Evolutionary conservation across 179 eudicot species (phyloP).

Genomic region (Gypsophila paniculata): DNA sequence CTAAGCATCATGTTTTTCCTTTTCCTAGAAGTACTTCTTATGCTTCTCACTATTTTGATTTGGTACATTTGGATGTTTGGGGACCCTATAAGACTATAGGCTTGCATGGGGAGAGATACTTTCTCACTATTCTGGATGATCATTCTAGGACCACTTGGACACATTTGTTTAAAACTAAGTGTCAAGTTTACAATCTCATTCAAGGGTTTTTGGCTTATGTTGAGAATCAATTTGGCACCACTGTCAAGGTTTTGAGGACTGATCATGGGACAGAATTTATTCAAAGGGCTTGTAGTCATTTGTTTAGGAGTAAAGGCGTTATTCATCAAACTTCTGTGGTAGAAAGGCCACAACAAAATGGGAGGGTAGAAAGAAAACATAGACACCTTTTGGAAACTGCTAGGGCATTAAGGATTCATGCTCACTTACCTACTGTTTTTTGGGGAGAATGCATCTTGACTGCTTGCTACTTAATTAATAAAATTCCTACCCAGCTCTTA

Average conservation of each 20-base stretch:
- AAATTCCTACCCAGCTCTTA: background rate
- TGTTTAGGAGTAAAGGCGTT: background rate
- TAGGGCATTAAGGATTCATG: background rate
- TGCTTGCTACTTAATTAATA: background rate
- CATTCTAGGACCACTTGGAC: background rate
- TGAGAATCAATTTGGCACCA: background rate
- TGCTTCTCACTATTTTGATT: too few species aligned
- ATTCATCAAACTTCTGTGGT: background rate
- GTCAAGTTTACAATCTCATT: background rate
- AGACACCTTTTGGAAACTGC: background rate
- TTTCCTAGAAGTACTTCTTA: too few species aligned
- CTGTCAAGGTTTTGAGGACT: too few species aligned
- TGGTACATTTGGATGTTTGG: too few species aligned
- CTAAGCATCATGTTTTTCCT: too few species aligned
- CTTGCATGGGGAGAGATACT: too few species aligned
- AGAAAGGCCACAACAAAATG: background rate
- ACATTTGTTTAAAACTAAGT: background rate
- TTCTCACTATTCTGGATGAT: too few species aligned
- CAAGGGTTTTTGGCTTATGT: background rate
- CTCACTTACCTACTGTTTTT: background rate
- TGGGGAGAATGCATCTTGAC: conserved; percentile 2
- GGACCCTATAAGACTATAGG: too few species aligned
- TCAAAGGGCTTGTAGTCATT: background rate
- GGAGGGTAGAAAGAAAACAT: background rate
- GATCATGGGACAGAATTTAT: background rate